Evolutionary conservation across 257 asterid species (phyloP), one percentile per base, ranked within the genome.

Genomic region (Solanum okadae): DNA sequence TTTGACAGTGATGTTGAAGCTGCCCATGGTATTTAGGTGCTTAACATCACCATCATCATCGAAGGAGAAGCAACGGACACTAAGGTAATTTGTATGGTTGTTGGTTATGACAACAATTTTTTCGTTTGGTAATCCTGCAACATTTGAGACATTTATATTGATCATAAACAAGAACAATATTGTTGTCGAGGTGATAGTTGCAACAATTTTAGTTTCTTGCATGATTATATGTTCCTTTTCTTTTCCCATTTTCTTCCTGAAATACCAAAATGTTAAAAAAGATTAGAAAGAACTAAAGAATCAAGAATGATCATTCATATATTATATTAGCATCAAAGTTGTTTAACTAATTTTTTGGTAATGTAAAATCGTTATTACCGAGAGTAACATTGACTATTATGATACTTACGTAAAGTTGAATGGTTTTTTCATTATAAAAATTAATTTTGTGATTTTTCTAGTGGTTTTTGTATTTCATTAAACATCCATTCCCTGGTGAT

Each of bases 21-120:
- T 89, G 1, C 88, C 90, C 91, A 92, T 89, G 2, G 97, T 83
- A 5, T 84, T 78, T 35, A 95, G 87, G 90, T 93, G 98, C 16
- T 13, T 40, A 63, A 91, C 93, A 0, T 27, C 33, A 33, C 42
- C 89, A 5, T 31, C 83, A 2, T 93, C 49, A 23, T 93, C 75
- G 87, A 95, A 95, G 1, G 96, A 92, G 88, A 94, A 95, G 46
- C 96, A 95, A 25, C 96, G 91, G 0, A 95, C 34, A 42, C 96
- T 95, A 2, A 93, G 92, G 88, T 90, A 91, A 90, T 92, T 93
- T 3, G 94, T 92, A 92, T 94, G 97, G 91, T 91, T 93, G 90
- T 95, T 95, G 37, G 96, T 94, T 10, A 95, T 33, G 33, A 71
- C 75, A 3, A 95, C 56, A 2, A 15, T 16, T 84, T 88, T 94